Conservation (phyloP, 148 eudicot genomes). For the Chenopodium album region DNA sequence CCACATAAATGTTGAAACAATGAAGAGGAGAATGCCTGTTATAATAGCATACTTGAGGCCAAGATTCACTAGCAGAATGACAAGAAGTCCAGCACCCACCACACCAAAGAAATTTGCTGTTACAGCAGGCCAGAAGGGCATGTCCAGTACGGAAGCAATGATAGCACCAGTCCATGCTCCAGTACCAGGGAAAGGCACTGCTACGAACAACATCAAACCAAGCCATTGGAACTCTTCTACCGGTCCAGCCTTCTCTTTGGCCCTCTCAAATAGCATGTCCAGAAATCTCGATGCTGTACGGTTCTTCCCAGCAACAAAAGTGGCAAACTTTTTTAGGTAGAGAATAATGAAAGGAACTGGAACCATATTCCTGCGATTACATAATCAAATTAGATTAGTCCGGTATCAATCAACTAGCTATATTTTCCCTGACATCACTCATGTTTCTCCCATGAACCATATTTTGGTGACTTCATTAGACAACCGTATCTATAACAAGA, state of each 20-base stretch:
- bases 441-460: neutral
- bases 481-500: neutral
- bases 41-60: slow-evolving; percentile 81
- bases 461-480: neutral
- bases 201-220: slow-evolving; percentile 92
- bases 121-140: slow-evolving; percentile 87
- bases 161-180: slow-evolving; percentile 99
- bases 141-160: slow-evolving; percentile 82
- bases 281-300: slow-evolving; percentile 50
- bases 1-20: slow-evolving; percentile 91
- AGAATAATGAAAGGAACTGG: slow-evolving; percentile 91
- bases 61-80: slow-evolving; percentile 82
- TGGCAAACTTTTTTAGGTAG: slow-evolving; percentile 73
- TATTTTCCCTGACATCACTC: neutral
- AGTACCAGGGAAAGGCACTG: slow-evolving; percentile 94
- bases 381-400: slow-evolving; percentile 1
- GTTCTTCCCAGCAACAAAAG: slow-evolving; percentile 58
- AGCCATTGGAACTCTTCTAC: slow-evolving; percentile 97
- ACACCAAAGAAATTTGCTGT: slow-evolving; percentile 93
- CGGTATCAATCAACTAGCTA: neutral
- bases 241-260: slow-evolving; percentile 78
- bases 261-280: slow-evolving; percentile 59
- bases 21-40: slow-evolving; percentile 57
- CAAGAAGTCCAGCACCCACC: slow-evolving; percentile 81
- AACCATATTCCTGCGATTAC: slow-evolving; percentile 73